Conservation (phyloP, 805 yeast genomes). For the Lipomyces oligophaga region DNA sequence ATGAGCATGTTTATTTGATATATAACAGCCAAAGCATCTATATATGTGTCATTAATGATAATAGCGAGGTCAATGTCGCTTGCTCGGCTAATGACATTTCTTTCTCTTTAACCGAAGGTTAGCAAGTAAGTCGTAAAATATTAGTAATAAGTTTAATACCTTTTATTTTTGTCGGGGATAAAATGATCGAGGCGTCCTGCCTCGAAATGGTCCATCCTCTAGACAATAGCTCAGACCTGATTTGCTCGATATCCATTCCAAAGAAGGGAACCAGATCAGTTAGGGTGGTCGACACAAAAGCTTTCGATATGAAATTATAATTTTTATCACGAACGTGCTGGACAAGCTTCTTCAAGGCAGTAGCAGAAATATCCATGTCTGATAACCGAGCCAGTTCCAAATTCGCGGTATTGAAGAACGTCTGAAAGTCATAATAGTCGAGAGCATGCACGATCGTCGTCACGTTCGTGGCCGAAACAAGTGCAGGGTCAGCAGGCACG, state of each 20-base stretch:
- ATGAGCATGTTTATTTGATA: not conserved
- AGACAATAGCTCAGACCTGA: not conserved
- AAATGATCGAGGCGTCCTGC: conserved; percentile 1
- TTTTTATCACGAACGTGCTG: conserved; percentile 6
- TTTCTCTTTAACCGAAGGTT: not conserved
- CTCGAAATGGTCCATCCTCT: conserved; percentile 5
- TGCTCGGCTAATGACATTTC: not conserved
- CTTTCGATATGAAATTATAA: conserved; percentile 1
- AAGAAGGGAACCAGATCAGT: conserved; percentile 1
- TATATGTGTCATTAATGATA: conserved; percentile 4
- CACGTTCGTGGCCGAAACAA: too few relatives aligned
- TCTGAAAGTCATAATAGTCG: not conserved
- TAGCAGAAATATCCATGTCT: not conserved
- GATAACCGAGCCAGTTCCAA: not conserved
- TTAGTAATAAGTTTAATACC: not conserved
- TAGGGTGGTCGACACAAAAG: conserved; percentile 3
- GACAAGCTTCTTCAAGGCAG: not conserved
- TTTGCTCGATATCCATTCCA: conserved; percentile 4
- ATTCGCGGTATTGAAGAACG: not conserved
- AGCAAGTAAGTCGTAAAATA: not conserved
- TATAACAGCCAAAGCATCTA: not conserved
- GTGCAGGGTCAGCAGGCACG: not conserved
- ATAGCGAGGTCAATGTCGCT: not conserved
- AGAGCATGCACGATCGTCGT: not conserved
- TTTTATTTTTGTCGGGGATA: conserved; percentile 1